phyloP scores from a whole-genome alignment of 2,329 filamentous ascomycete genomes.

The Fusarium verrucosum region DNA sequence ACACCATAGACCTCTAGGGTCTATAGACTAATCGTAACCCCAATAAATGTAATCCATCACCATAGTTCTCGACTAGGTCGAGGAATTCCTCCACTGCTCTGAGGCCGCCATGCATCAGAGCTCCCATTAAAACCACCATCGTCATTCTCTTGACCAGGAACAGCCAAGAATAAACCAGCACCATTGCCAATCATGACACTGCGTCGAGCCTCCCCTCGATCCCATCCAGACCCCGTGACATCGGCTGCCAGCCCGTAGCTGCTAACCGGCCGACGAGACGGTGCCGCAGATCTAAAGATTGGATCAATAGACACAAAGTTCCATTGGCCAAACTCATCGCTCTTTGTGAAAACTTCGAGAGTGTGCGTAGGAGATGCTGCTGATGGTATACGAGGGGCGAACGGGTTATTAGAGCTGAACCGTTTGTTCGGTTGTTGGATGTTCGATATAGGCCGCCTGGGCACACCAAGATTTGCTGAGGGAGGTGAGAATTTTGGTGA shows the following conservation, averaged over 20 bases:
- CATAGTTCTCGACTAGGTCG: constrained; percentile 40
- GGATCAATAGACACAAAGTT: constrained; percentile 63
- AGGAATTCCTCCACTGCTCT: constrained; percentile 54
- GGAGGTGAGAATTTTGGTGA: constrained; percentile 36
- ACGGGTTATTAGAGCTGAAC: constrained; percentile 70
- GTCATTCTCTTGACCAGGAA: constrained; percentile 51
- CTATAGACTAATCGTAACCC: neutral
- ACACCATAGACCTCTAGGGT: neutral
- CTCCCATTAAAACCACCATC: constrained; percentile 14
- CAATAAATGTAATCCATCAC: constrained; percentile 17
- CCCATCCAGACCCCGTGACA: constrained; percentile 59
- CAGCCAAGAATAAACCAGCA: constrained; percentile 61
- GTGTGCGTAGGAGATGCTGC: constrained; percentile 59
- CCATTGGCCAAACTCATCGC: constrained; percentile 67
- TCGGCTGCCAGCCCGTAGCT: constrained; percentile 67
- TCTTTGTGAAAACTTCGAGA: constrained; percentile 69
- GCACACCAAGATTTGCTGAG: constrained; percentile 37
- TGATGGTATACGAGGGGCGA: constrained; percentile 52
- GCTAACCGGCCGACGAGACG: constrained; percentile 58
- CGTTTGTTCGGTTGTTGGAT: constrained; percentile 49
- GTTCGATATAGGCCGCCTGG: constrained; percentile 46
- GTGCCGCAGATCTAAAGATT: constrained; percentile 42
- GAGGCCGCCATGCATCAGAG: constrained; percentile 45
- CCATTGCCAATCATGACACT: constrained; percentile 65
- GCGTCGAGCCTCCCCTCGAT: constrained; percentile 60